Base-by-base conservation (phyloP, 495 filamentous ascomycete genomes). In the Penicillium cinerascens region DNA sequence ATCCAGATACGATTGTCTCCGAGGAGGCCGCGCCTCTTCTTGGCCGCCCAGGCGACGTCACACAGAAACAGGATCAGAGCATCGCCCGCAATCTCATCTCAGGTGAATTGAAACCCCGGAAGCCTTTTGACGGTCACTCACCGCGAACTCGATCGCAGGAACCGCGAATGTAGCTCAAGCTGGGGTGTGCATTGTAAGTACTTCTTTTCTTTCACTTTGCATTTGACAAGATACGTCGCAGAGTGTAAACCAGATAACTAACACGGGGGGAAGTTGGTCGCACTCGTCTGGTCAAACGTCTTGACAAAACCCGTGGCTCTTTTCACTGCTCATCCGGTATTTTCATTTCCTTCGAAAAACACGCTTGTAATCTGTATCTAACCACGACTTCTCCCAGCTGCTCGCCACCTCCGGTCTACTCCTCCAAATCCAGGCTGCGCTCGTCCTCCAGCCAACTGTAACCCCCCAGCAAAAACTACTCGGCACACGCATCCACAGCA, bases 381-480 rank as follows among this genome's bases (percentile, higher is more conserved):
- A 23, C 40, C 10, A 20, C 22, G 37, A 16, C 33, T 20, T n/a
- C 6, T n/a, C 43, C 23, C 47, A 84, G 67, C 82, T 96, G 41
- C 82, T 95, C 49, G 92, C 92, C 62, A 85, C 85, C 22, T 67
- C 87, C 46, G 90, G 82, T 22, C 62, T 92, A 21, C 76, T 95
- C 49, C 71, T 90, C 36, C 76, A 89, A 50, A 79, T 87, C 41
- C 86, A 96, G 75, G 85, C 83, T 18, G 84, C 90, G 60, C 84
- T 97, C 33, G 72, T 96, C 63, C 81, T 97, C 26, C 92, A 97
- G 65, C 92, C 92, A 2, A 97, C 92, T 7, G 78, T 87, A 52
- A 89, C 87, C 0, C 71, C 85, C 2, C 59, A 69, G 10, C 85
- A 95, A 61, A 97, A 96, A 63, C 71, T 73, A 15, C 61, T 76